These are phyloP conservation scores for Microsporum canis DNA, from an alignment of 2,329 filamentous ascomycete species.

Conservation along the genomic window DNA sequence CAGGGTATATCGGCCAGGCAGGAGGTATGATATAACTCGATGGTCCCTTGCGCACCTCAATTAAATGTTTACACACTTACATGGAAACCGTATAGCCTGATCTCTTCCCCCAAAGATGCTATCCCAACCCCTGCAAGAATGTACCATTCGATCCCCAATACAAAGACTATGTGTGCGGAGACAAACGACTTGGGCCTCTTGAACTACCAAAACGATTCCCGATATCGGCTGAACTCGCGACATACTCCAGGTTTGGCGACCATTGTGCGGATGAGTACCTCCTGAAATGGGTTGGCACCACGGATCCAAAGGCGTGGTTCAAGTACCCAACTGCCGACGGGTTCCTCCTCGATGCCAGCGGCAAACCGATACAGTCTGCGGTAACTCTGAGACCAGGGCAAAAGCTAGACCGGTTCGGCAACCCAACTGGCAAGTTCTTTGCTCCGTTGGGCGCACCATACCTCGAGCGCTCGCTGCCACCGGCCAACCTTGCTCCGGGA, in stretches of 20 bases:
- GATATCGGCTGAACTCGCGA: not conserved
- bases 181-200: not conserved
- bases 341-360: not conserved
- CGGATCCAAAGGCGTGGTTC: not conserved
- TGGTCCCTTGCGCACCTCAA: not conserved
- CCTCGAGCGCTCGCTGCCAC: not conserved
- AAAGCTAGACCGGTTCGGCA: slow-evolving; percentile 3
- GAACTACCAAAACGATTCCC: not conserved
- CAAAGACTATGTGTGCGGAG: not conserved
- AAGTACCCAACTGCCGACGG: not conserved
- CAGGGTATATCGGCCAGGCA: not conserved
- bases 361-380: not conserved
- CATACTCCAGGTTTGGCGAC: not conserved
- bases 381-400: not conserved
- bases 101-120: not conserved
- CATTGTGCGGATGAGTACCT: slow-evolving; percentile 1
- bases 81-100: not conserved
- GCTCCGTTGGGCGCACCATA: not conserved
- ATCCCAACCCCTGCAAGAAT: not conserved
- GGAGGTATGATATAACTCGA: not conserved
- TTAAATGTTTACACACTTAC: not conserved
- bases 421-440: slow-evolving; percentile 1
- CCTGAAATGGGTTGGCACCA: not conserved
- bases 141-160: not conserved
- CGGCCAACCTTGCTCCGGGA: not conserved